Percentiles rank a stretch among this genome's conserved stretches.
Evolutionary conservation across 257 asterid species (phyloP).

Genomic region (Solanum medicagineum): DNA sequence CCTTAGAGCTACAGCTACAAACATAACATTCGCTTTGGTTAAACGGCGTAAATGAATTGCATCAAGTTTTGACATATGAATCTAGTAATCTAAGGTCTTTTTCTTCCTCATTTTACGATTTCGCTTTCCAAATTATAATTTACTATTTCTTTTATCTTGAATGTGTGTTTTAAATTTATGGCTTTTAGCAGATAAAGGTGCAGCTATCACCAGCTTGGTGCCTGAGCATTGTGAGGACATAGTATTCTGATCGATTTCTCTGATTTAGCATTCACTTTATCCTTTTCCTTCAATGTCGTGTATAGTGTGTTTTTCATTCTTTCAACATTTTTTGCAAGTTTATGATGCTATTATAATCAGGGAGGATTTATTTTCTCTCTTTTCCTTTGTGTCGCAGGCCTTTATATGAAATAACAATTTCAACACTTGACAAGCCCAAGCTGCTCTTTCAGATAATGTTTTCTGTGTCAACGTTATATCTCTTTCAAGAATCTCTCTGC

Average conservation of each 20-base stretch:
- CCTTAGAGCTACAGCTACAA: constrained; percentile 7
- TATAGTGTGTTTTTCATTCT: background rate
- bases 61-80: background rate
- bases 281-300: background rate
- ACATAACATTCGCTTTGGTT: background rate
- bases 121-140: background rate
- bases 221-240: constrained; percentile 23
- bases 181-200: too few relatives aligned
- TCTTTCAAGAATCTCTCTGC: too few relatives aligned
- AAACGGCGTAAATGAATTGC: too few relatives aligned
- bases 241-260: constrained; percentile 58
- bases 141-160: background rate
- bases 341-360: background rate
- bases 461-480: too few relatives aligned
- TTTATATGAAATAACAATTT: constrained; percentile 66
- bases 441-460: too few relatives aligned
- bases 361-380: background rate
- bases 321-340: background rate
- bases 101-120: background rate
- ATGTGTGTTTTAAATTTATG: background rate
- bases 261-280: constrained; percentile 17
- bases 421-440: constrained; percentile 42
- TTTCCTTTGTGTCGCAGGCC: constrained; percentile 34
- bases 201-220: too few relatives aligned
- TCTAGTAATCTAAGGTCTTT: background rate